Conservation (phyloP, 306 rosid species). For the Dalbergia cultrata region DNA sequence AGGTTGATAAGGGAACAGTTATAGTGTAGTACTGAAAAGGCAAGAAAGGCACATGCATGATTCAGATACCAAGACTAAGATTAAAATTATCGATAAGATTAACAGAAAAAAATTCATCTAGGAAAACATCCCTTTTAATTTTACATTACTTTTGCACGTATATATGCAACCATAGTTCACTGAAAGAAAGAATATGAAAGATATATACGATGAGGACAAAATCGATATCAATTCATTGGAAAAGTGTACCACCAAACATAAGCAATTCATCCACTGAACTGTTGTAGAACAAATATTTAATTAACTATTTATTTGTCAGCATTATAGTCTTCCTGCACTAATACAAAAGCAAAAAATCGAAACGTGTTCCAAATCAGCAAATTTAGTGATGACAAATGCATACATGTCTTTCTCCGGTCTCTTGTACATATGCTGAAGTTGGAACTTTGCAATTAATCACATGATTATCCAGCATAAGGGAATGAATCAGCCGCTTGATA, state of each 20-base stretch:
- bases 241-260: not conserved
- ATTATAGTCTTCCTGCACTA: not conserved
- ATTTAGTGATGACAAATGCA: not conserved
- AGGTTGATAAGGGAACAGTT: not conserved
- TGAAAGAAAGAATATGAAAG: not conserved
- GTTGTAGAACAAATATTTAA: not conserved
- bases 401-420: not conserved
- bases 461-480: constrained; percentile 3
- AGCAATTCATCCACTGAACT: not conserved
- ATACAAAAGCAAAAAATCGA: not conserved
- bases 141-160: not conserved
- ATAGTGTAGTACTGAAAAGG: not conserved
- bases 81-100: not conserved
- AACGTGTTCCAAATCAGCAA: not conserved
- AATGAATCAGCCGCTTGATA: not conserved
- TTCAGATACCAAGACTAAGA: not conserved
- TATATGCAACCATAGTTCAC: not conserved
- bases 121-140: not conserved
- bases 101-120: not conserved
- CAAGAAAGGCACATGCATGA: not conserved
- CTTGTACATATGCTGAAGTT: not conserved
- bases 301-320: not conserved
- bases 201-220: not conserved
- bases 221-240: not conserved
- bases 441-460: constrained; percentile 1